These are phyloP conservation scores for Fusarium continuum DNA, from an alignment of 2,329 filamentous ascomycete genomes.

Conservation along the genomic window DNA sequence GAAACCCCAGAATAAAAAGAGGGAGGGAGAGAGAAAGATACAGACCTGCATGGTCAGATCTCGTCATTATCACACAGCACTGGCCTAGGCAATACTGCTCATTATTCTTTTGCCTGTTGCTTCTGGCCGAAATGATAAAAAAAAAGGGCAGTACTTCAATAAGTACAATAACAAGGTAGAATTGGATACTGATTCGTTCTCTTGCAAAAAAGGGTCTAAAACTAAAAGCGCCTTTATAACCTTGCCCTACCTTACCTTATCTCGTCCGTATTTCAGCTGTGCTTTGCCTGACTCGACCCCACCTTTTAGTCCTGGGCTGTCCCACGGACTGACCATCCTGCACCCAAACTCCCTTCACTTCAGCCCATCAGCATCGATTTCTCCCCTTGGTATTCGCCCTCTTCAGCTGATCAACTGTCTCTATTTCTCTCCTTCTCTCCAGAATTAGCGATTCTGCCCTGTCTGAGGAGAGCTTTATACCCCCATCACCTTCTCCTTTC, in stretches of 20 bases:
- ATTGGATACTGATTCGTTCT: neutral
- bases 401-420: neutral
- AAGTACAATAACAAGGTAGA: neutral
- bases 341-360: conserved; percentile 25
- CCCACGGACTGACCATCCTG: conserved; percentile 11
- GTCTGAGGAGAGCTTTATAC: neutral
- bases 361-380: conserved; percentile 20
- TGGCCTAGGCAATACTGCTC: neutral
- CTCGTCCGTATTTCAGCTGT: conserved; percentile 28
- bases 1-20: too few relatives aligned
- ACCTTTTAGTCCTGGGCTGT: conserved; percentile 22
- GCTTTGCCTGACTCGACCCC: conserved; percentile 26
- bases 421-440: neutral
- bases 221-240: conserved; percentile 3
- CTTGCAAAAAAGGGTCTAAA: neutral
- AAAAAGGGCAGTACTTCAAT: neutral
- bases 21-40: neutral
- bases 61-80: conserved; percentile 10
- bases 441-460: neutral
- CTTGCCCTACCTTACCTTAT: neutral
- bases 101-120: neutral
- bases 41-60: neutral
- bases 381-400: conserved; percentile 16
- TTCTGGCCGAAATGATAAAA: neutral
- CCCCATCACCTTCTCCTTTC: neutral